Evolutionary conservation across 768 basidiomycete genomes (phyloP).

Genomic region (Lenzites betulinus): DNA sequence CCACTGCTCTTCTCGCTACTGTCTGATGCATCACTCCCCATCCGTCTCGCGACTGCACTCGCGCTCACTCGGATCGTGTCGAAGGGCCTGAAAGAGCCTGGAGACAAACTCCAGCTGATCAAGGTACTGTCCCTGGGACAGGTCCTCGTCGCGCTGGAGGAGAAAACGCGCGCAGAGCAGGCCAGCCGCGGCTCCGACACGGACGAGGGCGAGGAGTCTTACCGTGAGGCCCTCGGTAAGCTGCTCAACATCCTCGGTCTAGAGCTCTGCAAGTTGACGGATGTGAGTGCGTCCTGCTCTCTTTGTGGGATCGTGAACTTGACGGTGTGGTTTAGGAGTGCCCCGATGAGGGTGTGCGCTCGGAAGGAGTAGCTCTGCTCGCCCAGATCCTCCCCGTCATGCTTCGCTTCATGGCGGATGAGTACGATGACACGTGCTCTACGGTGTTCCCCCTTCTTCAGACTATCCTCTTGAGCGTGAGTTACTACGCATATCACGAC

Average conservation of each 20-base stretch:
- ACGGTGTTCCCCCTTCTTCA: slow-evolving; percentile 84
- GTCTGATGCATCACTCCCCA: slow-evolving; percentile 71
- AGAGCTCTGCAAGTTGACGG: slow-evolving; percentile 82
- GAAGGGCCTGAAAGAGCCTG: slow-evolving; percentile 91
- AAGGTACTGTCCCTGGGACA: slow-evolving; percentile 85
- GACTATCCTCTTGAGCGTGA: slow-evolving; percentile 70
- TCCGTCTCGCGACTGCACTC: slow-evolving; percentile 82
- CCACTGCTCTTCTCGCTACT: slow-evolving; percentile 83
- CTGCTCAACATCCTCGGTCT: slow-evolving; percentile 79
- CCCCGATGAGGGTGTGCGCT: slow-evolving; percentile 55
- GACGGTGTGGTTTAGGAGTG: slow-evolving; percentile 48
- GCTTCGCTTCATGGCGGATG: slow-evolving; percentile 87
- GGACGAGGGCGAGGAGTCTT: slow-evolving; percentile 88
- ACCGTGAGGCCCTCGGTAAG: slow-evolving; percentile 86
- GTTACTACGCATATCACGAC: slow-evolving; percentile 32
- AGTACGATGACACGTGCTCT: slow-evolving; percentile 85
- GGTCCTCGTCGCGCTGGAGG: slow-evolving; percentile 79
- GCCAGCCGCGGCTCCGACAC: slow-evolving; percentile 63
- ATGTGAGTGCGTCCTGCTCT: slow-evolving; percentile 48
- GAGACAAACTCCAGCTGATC: slow-evolving; percentile 87
- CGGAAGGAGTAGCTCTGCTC: slow-evolving; percentile 66
- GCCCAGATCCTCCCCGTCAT: slow-evolving; percentile 75
- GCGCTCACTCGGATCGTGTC: slow-evolving; percentile 81
- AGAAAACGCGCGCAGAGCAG: slow-evolving; percentile 70
- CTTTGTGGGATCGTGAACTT: not conserved